Evolutionary conservation across 2,329 filamentous ascomycete species (phyloP), one percentile per base, ranked within the genome.

Genomic region (Ophidiomyces ophidiicola): DNA sequence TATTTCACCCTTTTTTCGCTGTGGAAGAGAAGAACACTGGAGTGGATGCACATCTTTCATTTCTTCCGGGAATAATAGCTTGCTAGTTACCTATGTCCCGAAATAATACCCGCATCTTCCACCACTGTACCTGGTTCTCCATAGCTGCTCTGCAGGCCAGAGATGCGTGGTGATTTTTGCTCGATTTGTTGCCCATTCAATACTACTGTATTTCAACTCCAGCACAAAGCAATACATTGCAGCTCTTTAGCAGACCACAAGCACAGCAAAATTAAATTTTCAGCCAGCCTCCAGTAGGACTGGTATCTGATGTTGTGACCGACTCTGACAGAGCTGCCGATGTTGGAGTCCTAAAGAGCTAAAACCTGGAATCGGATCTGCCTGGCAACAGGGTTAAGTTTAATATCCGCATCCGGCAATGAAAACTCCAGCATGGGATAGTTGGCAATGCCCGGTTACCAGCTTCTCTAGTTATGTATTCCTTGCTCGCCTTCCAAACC

Each of bases 311-410:
- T 71, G 1, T 56, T 58, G 8, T 70, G 59, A 25, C 70, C 60
- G 4, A 52, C 58, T 15, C 82, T 71, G 11, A 87, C 57, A 0
- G 63, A 59, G 0, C 63, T 60, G 46, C 87, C 82, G 49, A 72
- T 81, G 2, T 55, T 52, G 0, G 74, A 80, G 2, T 62, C 59
- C 1, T 62, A 58, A 52, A n/a, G n/a, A n/a, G n/a, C n/a, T n/a
- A n/a, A n/a, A n/a, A n/a, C n/a, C n/a, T 78, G 72, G 59, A 90
- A 84, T 1, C 80, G 71, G 52, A 90, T 88, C 60, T 90, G 83
- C 4, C 87, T 77, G 1, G 86, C 70, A 1, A 70, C 65, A 0
- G 73, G 74, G 46, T 70, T 72, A 48, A 75, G 53, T 0, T 50
- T 59, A 3, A 64, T 62, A 12, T 60, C 50, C 1, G 63, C 52